These are phyloP conservation scores for Curvularia sp. DNA, from an alignment of 2,329 filamentous ascomycete species.

Conservation along the genomic window DNA sequence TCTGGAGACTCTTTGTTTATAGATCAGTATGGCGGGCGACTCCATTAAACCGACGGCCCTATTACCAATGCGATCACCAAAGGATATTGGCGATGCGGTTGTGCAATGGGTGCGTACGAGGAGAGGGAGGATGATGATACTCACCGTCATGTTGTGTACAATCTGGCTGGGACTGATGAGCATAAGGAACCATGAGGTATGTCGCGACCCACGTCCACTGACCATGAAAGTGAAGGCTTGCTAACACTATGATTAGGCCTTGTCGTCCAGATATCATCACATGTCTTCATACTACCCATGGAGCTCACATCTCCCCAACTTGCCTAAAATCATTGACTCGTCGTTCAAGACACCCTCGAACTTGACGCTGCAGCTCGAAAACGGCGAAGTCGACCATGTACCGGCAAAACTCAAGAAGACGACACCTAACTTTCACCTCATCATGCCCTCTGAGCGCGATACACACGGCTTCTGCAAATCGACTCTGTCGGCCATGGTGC, in stretches of 20 bases:
- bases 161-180: slow-evolving; percentile 33
- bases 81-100: slow-evolving; percentile 36
- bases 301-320: slow-evolving; percentile 35
- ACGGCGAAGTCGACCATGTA: slow-evolving; percentile 37
- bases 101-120: slow-evolving; percentile 41
- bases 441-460: slow-evolving; percentile 60
- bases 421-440: slow-evolving; percentile 60
- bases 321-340: slow-evolving; percentile 35
- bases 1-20: not conserved
- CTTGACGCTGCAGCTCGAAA: slow-evolving; percentile 46
- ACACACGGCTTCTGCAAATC: slow-evolving; percentile 64
- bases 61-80: slow-evolving; percentile 35
- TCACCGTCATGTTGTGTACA: slow-evolving; percentile 29
- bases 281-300: slow-evolving; percentile 41
- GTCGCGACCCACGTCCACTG: not conserved
- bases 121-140: slow-evolving; percentile 39
- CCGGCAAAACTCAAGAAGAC: slow-evolving; percentile 43
- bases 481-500: slow-evolving; percentile 63
- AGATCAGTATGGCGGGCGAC: slow-evolving; percentile 32
- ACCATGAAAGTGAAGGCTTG: slow-evolving; percentile 1
- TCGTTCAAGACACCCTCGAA: slow-evolving; percentile 45
- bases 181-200: slow-evolving; percentile 31
- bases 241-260: slow-evolving; percentile 25
- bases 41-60: slow-evolving; percentile 35
- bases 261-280: slow-evolving; percentile 38